These are phyloP conservation scores for Tolypocladium tropicale DNA, from an alignment of 2,329 filamentous ascomycete species.

Conservation along the genomic window DNA sequence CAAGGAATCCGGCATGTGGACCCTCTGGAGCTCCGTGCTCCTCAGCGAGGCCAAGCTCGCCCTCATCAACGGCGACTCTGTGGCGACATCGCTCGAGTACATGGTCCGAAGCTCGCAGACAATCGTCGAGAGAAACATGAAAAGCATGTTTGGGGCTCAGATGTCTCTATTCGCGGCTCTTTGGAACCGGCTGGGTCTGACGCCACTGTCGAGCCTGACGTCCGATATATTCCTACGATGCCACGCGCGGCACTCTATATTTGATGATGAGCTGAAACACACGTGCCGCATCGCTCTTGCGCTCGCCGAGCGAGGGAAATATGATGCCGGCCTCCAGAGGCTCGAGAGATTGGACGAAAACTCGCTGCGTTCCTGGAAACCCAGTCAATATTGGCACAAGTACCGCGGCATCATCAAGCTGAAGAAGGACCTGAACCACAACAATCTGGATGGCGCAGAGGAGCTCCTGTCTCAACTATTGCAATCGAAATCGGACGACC, in stretches of 20 bases:
- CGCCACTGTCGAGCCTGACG: slow-evolving; percentile 43
- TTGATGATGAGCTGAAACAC: slow-evolving; percentile 72
- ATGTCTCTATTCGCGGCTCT: slow-evolving; percentile 62
- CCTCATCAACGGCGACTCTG: slow-evolving; percentile 59
- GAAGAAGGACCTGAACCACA: slow-evolving; percentile 48
- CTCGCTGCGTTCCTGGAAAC: slow-evolving; percentile 61
- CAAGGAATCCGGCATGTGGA: slow-evolving; percentile 78
- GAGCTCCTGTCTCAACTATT: slow-evolving; percentile 40
- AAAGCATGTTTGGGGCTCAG: slow-evolving; percentile 62
- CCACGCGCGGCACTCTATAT: slow-evolving; percentile 45
- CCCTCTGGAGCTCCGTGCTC: slow-evolving; percentile 70
- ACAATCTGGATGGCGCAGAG: slow-evolving; percentile 41
- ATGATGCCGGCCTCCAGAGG: slow-evolving; percentile 49
- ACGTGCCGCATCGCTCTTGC: slow-evolving; percentile 56
- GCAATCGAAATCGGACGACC: slow-evolving; percentile 38
- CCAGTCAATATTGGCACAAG: slow-evolving; percentile 62
- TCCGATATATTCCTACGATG: slow-evolving; percentile 70
- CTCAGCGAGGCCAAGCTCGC: slow-evolving; percentile 77
- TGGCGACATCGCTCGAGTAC: slow-evolving; percentile 58
- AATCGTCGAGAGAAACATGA: slow-evolving; percentile 66
- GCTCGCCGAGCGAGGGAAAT: slow-evolving; percentile 56
- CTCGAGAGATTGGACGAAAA: slow-evolving; percentile 42
- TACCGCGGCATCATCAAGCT: slow-evolving; percentile 58
- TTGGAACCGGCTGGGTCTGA: slow-evolving; percentile 64
- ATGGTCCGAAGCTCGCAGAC: slow-evolving; percentile 76